phyloP scores from a whole-genome alignment of 2,329 filamentous ascomycete genomes.

The Fusarium graminum region DNA sequence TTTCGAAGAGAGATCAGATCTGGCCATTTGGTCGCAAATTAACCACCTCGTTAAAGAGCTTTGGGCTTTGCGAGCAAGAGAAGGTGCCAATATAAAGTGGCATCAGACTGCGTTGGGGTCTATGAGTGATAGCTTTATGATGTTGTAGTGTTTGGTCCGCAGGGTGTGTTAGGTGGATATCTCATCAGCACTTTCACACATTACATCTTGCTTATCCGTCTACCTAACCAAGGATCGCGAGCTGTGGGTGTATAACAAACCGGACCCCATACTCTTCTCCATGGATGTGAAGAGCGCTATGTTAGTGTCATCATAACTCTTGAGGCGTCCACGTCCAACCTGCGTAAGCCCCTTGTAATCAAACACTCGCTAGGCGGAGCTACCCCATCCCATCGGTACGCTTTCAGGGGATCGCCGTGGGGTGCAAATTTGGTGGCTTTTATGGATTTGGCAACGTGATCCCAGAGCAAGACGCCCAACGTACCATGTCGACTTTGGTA shows the following conservation, averaged over 20 bases:
- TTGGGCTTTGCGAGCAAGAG: slow-evolving; percentile 36
- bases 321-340: too few species aligned
- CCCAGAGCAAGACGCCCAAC: not conserved
- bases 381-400: not conserved
- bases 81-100: slow-evolving; percentile 42
- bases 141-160: slow-evolving; percentile 8
- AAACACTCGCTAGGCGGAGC: not conserved
- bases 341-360: too few species aligned
- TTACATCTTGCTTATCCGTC: too few species aligned
- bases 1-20: slow-evolving; percentile 36
- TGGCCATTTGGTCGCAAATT: slow-evolving; percentile 44
- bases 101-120: slow-evolving; percentile 39
- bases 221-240: too few species aligned
- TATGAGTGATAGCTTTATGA: slow-evolving; percentile 45
- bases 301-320: too few species aligned
- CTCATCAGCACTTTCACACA: not conserved
- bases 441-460: not conserved
- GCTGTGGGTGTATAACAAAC: too few species aligned
- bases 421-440: not conserved
- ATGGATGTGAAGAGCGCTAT: too few species aligned
- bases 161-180: not conserved
- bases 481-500: not conserved
- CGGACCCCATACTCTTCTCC: too few species aligned
- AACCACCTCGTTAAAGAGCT: slow-evolving; percentile 36
- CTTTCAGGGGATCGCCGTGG: not conserved